Percentiles rank a stretch among this genome's conserved stretches.
Evolutionary conservation across 805 yeast species (phyloP).

Genomic region (Candida glaebosa): DNA sequence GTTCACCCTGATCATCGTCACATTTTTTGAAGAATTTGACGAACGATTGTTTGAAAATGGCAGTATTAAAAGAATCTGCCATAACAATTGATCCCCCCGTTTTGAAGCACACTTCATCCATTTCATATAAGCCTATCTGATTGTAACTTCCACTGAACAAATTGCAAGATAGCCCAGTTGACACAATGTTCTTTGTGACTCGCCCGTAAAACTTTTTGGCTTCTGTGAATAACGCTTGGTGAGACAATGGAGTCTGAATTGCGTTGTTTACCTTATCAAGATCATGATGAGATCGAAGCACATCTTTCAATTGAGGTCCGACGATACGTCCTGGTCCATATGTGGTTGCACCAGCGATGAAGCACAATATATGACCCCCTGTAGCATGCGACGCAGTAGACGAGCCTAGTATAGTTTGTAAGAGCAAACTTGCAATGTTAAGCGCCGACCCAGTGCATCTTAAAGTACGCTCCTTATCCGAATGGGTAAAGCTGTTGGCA

Average conservation of each 20-base stretch:
- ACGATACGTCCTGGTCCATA: slow-evolving; percentile 64
- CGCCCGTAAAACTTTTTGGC: slow-evolving; percentile 47
- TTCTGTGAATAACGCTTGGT: slow-evolving; percentile 25
- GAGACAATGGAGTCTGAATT: slow-evolving; percentile 22
- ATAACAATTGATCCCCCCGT: slow-evolving; percentile 65
- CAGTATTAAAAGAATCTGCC: slow-evolving; percentile 63
- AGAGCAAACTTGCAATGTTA: slow-evolving; percentile 41
- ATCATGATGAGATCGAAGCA: slow-evolving; percentile 65
- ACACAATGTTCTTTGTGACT: slow-evolving; percentile 45
- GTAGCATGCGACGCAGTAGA: slow-evolving; percentile 29
- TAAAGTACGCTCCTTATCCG: slow-evolving; percentile 41
- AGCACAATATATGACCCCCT: slow-evolving; percentile 53
- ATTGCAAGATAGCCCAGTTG: slow-evolving; percentile 53
- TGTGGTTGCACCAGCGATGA: slow-evolving; percentile 65
- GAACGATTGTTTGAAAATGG: slow-evolving; percentile 66
- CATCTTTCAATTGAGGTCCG: slow-evolving; percentile 52
- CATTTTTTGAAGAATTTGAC: slow-evolving; percentile 44
- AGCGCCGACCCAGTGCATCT: slow-evolving; percentile 62
- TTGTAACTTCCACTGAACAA: slow-evolving; percentile 65
- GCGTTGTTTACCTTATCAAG: slow-evolving; percentile 39
- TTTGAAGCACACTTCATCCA: slow-evolving; percentile 53
- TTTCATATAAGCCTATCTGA: slow-evolving; percentile 65
- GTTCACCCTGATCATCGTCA: slow-evolving; percentile 23
- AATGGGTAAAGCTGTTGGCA: slow-evolving; percentile 48
- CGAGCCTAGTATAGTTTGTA: slow-evolving; percentile 36